These are phyloP conservation scores for Xylariomycetidae sp. DNA, from an alignment of 2,329 filamentous ascomycete genomes.

Conservation along the genomic window DNA sequence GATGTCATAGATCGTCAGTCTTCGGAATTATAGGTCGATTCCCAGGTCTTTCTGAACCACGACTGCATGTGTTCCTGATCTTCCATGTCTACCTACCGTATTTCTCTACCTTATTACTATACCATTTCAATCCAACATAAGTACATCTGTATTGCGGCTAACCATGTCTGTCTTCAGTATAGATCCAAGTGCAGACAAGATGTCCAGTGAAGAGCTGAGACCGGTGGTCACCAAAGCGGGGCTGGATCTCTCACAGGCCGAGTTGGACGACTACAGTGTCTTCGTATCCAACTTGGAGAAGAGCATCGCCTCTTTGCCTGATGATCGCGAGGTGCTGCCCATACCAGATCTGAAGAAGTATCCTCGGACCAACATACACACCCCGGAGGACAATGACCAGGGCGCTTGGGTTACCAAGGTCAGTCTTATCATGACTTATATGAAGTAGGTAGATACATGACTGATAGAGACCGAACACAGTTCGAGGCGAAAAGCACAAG, in stretches of 20 bases:
- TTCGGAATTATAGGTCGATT: too few relatives aligned
- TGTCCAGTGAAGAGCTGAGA: conserved; percentile 13
- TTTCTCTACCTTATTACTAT: too few relatives aligned
- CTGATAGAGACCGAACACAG: conserved; percentile 5
- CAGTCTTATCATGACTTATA: background rate
- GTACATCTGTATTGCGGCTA: too few relatives aligned
- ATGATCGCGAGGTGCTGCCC: conserved; percentile 15
- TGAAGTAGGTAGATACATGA: background rate
- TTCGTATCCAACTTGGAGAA: conserved; percentile 16
- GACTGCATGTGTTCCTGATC: too few relatives aligned
- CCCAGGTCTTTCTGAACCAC: too few relatives aligned
- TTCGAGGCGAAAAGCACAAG: conserved; percentile 17
- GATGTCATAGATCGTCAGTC: too few relatives aligned
- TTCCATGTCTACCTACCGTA: too few relatives aligned
- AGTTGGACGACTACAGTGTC: conserved; percentile 13
- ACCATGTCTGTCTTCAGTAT: conserved; percentile 14
- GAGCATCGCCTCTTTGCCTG: conserved; percentile 15
- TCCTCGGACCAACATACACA: conserved; percentile 19
- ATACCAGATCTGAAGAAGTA: conserved; percentile 21
- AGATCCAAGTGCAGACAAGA: conserved; percentile 1
- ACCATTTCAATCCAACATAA: too few relatives aligned
- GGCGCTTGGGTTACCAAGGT: conserved; percentile 23
- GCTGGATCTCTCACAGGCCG: conserved; percentile 11
- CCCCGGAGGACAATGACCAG: conserved; percentile 16
- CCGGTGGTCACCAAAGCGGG: conserved; percentile 16